Evolutionary conservation across 441 rosid species (phyloP), one percentile per base, ranked within the genome.

Genomic region (Jatropha multifida): DNA sequence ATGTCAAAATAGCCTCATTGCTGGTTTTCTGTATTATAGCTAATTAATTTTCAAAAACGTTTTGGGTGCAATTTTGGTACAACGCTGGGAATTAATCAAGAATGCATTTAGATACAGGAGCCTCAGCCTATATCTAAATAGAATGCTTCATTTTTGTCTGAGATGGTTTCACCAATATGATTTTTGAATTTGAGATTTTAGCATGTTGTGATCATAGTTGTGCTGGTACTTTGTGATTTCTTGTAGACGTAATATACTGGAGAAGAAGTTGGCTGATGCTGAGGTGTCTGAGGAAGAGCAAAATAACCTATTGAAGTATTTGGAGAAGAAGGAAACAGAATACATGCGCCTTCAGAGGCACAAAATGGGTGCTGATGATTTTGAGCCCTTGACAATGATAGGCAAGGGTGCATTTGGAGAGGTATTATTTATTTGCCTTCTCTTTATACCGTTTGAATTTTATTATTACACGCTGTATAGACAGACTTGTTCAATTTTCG

Each of bases 331-430:
- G 81, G 98, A 94, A 85, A 91, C 95, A 49, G 98, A 94, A 77
- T 94, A 90, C 84, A 94, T 94, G 98, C 98, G 95, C 23, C 86
- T 90, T 74, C 97, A 89, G 83, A 88, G 98, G 84, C 98, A 92
- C 86, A 94, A 94, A 83, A 94, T 94, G 97, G 96, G 96, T 58
- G 90, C 98, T 82, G 98, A 94, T 80, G 98, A 94, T 86, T 94
- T 94, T 75, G 98, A 94, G 86, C 97, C 94, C 44, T 85, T 94
- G 89, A 94, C 98, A 65, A 94, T 94, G 97, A 94, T 94, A 86
- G 98, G 98, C 71, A 94, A 92, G 84, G 98, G 98, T 49, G 98
- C 97, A 75, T 94, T 94, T 76, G 98, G 98, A 73, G 98, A 94
- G 98, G 98, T 94, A 66, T 66, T 42, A 23, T 71, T 11, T 52